Evolutionary conservation across 2,329 filamentous ascomycete genomes (phyloP), one percentile per base, ranked within the genome.

Genomic region (Pseudocercospora musae): DNA sequence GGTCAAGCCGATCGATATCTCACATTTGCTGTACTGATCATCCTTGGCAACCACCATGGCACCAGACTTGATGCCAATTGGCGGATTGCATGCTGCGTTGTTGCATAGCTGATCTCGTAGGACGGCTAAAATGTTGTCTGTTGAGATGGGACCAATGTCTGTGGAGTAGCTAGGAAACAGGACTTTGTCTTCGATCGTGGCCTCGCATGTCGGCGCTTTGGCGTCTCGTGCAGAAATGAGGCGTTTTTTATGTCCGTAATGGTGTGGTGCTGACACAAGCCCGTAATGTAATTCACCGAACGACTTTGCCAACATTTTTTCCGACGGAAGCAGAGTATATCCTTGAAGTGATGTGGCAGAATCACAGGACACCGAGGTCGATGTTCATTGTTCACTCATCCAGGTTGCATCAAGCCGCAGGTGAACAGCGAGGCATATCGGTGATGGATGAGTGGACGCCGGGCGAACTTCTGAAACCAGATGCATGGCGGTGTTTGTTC

Each of bases 71-170:
- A 62, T 62, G 42, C 49, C 57, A 3, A 40, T 53, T 1, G 60
- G 60, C 27, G 60, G n/a, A 15, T 59, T 54, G 44, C 60, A 62
- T 21, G 46, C 29, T 18, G 42, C 25, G 18, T 59, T 54, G 21
- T 62, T 62, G 60, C 60, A 62, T 44, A 62, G 31, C 50, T 62
- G 60, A 37, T 62, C 58, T 27, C 60, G 57, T 8, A 62, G 57
- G 1, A 62, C 29, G 11, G 50, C 57, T 7, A 62, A 18, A 18
- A 62, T 57, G 10, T 58, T 53, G 20, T 62, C 60, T 4, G 60
- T 53, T n/a, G 57, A 59, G 18, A 62, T 46, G 33, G 60, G 57
- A 23, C 60, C 60, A 52, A 59, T 53, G n/a, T 59, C 42, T 25
- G 60, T 62, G 25, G 57, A 53, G 53, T 62, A 59, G 20, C 60